phyloP scores from a whole-genome alignment of 169 alveolate species.

The Cryptosporidium xiaoi region DNA sequence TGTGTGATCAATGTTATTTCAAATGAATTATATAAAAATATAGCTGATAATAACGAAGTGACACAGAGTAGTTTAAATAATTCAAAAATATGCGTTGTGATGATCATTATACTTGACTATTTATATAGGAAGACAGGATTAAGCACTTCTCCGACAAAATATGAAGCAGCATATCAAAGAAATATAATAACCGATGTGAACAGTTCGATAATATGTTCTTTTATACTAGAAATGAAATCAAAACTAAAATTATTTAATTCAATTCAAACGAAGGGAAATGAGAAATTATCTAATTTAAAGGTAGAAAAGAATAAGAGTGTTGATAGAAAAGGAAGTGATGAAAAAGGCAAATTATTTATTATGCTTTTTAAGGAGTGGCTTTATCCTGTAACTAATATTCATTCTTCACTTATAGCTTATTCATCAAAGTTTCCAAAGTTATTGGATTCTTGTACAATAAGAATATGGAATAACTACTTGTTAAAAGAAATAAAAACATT shows the following conservation, averaged over 20 bases:
- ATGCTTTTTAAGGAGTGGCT: slow-evolving; percentile 58
- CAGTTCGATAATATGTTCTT: slow-evolving; percentile 19
- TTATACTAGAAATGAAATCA: slow-evolving; percentile 33
- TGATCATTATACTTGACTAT: slow-evolving; percentile 18
- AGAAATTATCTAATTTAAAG: not conserved
- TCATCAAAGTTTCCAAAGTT: slow-evolving; percentile 64
- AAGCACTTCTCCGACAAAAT: slow-evolving; percentile 6
- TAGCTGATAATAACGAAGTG: not conserved
- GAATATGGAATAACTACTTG: slow-evolving; percentile 24
- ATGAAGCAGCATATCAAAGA: not conserved
- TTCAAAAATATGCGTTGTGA: slow-evolving; percentile 18
- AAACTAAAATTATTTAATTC: slow-evolving; percentile 26
- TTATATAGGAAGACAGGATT: slow-evolving; percentile 32
- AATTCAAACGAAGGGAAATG: not conserved
- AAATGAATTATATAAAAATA: slow-evolving; percentile 19
- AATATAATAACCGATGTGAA: slow-evolving; percentile 11
- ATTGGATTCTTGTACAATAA: slow-evolving; percentile 22
- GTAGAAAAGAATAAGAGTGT: not conserved
- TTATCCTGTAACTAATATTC: slow-evolving; percentile 58
- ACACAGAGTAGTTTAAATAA: no score
- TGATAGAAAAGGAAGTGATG: not conserved
- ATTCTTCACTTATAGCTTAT: slow-evolving; percentile 40
- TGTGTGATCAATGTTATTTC: slow-evolving; percentile 18
- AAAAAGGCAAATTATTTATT: not conserved
- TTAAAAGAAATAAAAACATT: slow-evolving; percentile 10